Base-by-base conservation (phyloP, 768 basidiomycete genomes). In the Pleurotus ostreatus region DNA sequence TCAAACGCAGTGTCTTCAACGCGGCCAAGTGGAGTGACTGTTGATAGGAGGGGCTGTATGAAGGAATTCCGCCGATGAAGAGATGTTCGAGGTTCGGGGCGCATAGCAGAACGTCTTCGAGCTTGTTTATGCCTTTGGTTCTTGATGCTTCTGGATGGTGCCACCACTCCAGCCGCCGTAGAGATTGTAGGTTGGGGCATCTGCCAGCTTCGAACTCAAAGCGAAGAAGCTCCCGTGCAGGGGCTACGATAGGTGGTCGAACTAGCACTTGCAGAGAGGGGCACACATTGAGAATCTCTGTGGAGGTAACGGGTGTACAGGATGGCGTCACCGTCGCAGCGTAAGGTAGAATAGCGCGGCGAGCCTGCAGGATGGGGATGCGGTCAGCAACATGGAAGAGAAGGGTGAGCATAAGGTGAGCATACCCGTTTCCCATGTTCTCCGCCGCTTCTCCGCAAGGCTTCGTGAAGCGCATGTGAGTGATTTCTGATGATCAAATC, bases 151-250 rank as follows among this genome's bases (percentile, higher is more conserved):
- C 77, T 25, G 65, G 71, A 60, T 80, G 66, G 62, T 86, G 78
- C 83, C 84, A 87, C 85, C 85, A 88, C 48, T 88, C 85, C 26
- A 89, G 74, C 23, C 85, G 80, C 44, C 77, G 79, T 40, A 89
- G 71, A 18, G 79, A 78, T 11, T 39, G 37, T 18, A 74, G 70
- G 12, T 86, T 59, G 3, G 76, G 64, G 2, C 82, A 66, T 54
- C 68, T 71, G 12, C 73, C 73, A 8, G 77, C 74, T 55, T 81
- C 79, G 62, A 79, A 82, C 23, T 85, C 80, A 67, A 80, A 88
- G 34, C 68, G 71, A 12, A 78, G 65, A 6, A 61, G 57, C 8
- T 66, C 66, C n/a, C 39, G 15, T 2, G 65, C 58, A 30, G 61
- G 49, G 15, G 66, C 61, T 43, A 58, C 61, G 45, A 60, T 60